phyloP scores from a whole-genome alignment of 2,329 filamentous ascomycete genomes.

The Penicillium sp. region DNA sequence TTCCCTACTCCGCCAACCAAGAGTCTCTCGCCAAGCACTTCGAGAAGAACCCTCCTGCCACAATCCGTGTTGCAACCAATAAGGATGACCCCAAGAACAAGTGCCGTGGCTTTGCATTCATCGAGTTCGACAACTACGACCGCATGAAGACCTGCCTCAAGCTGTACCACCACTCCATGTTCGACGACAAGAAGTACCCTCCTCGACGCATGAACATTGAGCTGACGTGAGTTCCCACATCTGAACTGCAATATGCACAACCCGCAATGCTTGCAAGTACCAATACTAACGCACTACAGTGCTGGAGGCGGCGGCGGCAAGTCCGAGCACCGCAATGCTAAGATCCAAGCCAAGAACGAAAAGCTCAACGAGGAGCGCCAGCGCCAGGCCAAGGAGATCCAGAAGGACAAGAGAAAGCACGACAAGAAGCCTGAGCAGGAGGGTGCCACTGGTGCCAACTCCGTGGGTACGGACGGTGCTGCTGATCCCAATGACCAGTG shows the following conservation, averaged over 20 bases:
- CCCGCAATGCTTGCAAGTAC: neutral
- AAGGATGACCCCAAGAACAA: conserved; percentile 59
- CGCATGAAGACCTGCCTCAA: conserved; percentile 92
- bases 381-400: conserved; percentile 51
- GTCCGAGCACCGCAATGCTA: conserved; percentile 68
- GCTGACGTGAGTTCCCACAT: conserved; percentile 65
- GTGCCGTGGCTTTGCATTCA: conserved; percentile 77
- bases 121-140: conserved; percentile 85
- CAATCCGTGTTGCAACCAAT: conserved; percentile 72
- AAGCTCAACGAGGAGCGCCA: conserved; percentile 73
- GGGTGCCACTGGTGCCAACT: conserved; percentile 27
- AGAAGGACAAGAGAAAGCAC: conserved; percentile 46
- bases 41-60: conserved; percentile 67
- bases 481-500: conserved; percentile 26
- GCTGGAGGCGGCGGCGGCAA: conserved; percentile 78
- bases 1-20: conserved; percentile 79
- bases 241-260: neutral
- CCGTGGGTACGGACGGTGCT: conserved; percentile 13
- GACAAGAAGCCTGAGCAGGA: conserved; percentile 15
- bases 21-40: conserved; percentile 74
- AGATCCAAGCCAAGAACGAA: conserved; percentile 82
- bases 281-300: conserved; percentile 43
- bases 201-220: conserved; percentile 87
- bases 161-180: conserved; percentile 83
- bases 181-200: conserved; percentile 58